Conservation (phyloP, 257 asterid species). For the Solanum habrochaites region DNA sequence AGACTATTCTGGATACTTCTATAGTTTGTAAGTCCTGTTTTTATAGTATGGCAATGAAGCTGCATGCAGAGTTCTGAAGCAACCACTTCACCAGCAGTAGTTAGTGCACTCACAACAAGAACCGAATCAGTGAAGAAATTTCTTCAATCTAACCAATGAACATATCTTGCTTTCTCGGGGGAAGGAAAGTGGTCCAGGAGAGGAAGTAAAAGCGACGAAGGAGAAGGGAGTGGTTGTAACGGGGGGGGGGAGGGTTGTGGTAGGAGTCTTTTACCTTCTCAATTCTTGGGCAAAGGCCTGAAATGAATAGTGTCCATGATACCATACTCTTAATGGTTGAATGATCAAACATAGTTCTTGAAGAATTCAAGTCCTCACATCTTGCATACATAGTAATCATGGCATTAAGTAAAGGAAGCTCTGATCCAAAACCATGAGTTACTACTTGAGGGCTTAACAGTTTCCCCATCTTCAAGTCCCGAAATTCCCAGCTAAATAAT, state of each 20-base stretch:
- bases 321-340: background rate
- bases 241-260: too few species aligned
- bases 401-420: constrained; percentile 2
- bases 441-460: constrained; percentile 6
- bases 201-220: too few species aligned
- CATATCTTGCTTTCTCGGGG: constrained; percentile 3
- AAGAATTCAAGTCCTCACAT: background rate
- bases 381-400: constrained; percentile 12
- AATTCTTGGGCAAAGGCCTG: too few species aligned
- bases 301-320: constrained; percentile 10
- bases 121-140: background rate
- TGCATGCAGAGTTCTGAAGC: constrained; percentile 5
- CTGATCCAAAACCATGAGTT: background rate
- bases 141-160: background rate
- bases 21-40: background rate
- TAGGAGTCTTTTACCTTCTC: too few species aligned
- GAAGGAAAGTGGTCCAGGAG: too few species aligned
- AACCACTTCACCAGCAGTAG: constrained; percentile 1
- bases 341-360: background rate
- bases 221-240: too few species aligned
- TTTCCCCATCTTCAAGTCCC: constrained; percentile 8
- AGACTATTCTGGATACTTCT: background rate
- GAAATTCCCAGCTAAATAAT: constrained; percentile 9
- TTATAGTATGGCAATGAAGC: constrained; percentile 7
- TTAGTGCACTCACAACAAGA: background rate